These are phyloP conservation scores for Fomitiporia mediterranea DNA, from an alignment of 1,284 basidiomycete genomes.

Conservation along the genomic window DNA sequence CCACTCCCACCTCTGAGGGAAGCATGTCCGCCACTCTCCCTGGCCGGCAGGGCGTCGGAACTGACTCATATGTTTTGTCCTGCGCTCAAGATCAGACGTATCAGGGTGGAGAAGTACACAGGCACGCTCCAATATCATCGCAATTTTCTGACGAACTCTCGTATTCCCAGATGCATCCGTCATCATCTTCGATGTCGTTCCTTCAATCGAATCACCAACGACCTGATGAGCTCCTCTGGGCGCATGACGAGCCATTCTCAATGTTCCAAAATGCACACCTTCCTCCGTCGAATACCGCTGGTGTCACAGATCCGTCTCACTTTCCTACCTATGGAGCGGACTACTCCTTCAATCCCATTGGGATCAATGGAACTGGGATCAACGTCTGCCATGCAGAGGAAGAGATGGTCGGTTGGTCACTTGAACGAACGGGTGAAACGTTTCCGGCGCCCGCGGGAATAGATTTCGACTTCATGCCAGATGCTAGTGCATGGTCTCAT, in stretches of 20 bases:
- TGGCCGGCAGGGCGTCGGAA: no score
- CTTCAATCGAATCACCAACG: background rate
- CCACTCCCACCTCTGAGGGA: no score
- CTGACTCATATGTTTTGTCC: background rate
- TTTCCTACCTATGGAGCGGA: background rate
- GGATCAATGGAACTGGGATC: background rate
- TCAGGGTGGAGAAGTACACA: background rate
- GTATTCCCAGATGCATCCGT: background rate
- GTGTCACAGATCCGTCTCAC: background rate
- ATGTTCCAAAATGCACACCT: background rate
- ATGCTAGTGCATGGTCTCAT: no score
- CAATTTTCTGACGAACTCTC: background rate
- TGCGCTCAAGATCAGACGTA: background rate
- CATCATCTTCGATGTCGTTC: background rate
- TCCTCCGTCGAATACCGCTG: background rate
- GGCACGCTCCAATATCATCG: background rate
- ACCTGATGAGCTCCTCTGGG: background rate
- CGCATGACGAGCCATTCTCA: background rate
- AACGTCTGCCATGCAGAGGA: no score
- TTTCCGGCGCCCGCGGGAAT: background rate
- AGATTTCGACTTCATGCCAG: background rate
- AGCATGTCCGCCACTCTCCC: no score
- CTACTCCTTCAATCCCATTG: background rate
- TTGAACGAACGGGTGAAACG: no score
- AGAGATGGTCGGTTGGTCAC: background rate